phyloP scores from a whole-genome alignment of 768 basidiomycete species.

The Lyophyllum atratum region DNA sequence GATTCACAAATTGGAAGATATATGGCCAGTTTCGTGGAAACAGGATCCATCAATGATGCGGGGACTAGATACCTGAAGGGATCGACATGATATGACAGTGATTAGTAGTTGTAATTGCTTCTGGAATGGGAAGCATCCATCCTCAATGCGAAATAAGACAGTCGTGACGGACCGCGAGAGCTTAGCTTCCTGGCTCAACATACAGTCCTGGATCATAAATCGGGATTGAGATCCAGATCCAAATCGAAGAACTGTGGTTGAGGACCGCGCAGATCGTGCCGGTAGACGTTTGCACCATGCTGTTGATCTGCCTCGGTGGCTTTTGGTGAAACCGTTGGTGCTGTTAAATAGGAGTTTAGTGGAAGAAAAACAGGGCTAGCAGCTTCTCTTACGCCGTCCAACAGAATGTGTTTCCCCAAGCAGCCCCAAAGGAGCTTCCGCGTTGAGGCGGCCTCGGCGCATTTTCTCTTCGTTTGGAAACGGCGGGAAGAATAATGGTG shows the following conservation, averaged over 20 bases:
- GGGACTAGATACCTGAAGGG: not conserved
- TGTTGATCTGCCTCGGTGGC: constrained; percentile 47
- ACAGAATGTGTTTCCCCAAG: constrained; percentile 83
- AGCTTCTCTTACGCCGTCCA: constrained; percentile 59
- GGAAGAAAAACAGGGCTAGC: not conserved
- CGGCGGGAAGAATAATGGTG: constrained; percentile 84
- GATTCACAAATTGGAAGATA: not conserved
- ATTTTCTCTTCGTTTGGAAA: constrained; percentile 93
- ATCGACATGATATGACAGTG: not conserved
- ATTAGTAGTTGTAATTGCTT: not conserved
- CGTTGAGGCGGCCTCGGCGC: constrained; percentile 79
- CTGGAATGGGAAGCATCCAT: not conserved
- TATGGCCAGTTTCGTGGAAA: not conserved
- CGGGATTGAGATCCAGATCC: constrained; percentile 84
- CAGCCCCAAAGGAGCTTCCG: constrained; percentile 75
- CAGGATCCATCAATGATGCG: not conserved
- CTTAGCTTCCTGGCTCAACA: not conserved
- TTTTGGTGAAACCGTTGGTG: constrained; percentile 64
- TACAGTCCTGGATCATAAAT: constrained; percentile 42
- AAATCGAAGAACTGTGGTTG: constrained; percentile 71
- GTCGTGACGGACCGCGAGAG: not conserved
- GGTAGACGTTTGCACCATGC: constrained; percentile 66
- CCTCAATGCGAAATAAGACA: not conserved
- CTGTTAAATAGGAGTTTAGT: constrained; percentile 33
- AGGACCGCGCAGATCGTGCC: constrained; percentile 65